phyloP scores from a whole-genome alignment of 768 basidiomycete genomes.

The Agaricus sinodeliciosus region DNA sequence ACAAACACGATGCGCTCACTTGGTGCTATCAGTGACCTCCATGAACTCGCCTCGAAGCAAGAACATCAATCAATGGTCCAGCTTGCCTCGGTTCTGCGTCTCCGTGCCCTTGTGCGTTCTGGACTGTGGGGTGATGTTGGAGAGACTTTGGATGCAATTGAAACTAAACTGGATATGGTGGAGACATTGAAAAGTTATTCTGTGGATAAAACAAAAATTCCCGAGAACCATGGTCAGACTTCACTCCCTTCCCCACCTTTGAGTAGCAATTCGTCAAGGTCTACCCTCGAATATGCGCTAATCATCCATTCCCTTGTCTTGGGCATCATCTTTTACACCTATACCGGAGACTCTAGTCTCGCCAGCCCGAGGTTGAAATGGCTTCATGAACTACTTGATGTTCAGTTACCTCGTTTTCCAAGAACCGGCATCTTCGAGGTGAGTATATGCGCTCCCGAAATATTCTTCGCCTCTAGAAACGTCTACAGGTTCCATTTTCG shows the following conservation, averaged over 20 bases:
- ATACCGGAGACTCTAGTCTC: slow-evolving; percentile 41
- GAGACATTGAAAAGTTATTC: slow-evolving; percentile 28
- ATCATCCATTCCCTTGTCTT: slow-evolving; percentile 57
- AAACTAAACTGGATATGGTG: slow-evolving; percentile 45
- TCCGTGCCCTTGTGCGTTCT: slow-evolving; percentile 51
- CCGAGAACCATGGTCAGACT: slow-evolving; percentile 21
- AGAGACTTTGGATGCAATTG: slow-evolving; percentile 45
- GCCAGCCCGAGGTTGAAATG: slow-evolving; percentile 46
- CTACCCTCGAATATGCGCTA: slow-evolving; percentile 22
- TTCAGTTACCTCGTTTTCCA: slow-evolving; percentile 21
- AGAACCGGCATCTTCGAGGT: slow-evolving; percentile 29
- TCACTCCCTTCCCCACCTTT: slow-evolving; percentile 5
- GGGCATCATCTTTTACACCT: slow-evolving; percentile 55
- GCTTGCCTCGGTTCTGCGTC: slow-evolving; percentile 33
- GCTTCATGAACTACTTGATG: slow-evolving; percentile 64
- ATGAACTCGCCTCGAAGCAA: slow-evolving; percentile 20
- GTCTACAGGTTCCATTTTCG: slow-evolving; percentile 28
- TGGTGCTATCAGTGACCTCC: slow-evolving; percentile 27
- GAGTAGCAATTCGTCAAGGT: neutral
- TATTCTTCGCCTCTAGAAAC: slow-evolving; percentile 10
- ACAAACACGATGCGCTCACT: slow-evolving; percentile 20
- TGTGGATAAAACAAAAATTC: neutral
- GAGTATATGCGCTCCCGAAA: slow-evolving; percentile 1
- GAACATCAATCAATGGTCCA: slow-evolving; percentile 29
- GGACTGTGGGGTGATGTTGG: slow-evolving; percentile 48